Base-by-base conservation (phyloP, 768 basidiomycete genomes). In the Pleurotus djamor region DNA sequence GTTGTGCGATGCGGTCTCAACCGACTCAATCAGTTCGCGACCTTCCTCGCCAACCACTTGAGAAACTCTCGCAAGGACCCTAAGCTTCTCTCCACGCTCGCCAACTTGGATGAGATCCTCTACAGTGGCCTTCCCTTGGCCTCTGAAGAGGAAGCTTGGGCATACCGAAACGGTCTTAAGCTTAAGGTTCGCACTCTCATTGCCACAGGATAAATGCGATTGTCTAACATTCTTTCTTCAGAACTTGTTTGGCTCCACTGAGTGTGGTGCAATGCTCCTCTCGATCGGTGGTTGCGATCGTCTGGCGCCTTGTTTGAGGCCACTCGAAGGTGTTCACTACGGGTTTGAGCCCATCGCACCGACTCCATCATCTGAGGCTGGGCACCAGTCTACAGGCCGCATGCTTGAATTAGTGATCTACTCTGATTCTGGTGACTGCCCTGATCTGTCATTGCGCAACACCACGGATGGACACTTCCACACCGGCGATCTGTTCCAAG, bases 171-270 rank as follows among this genome's bases (percentile, higher is more conserved):
- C 59, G 86, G 84, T 17, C 78, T 93, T 63, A 83, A 78, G 64
- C 71, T 92, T 57, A 82, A 75, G 68, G 88, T 89, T 70, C 66
- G 83, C 71, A 43, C 32, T n/a, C 33, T 57, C 52, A 61, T 67
- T 64, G 64, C 55, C 60, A 60, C 61, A 57, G 55, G 35, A 52
- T 56, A 59, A 14, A 64, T 35, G 51, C 41, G 49, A 64, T 60
- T 63, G 50, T 61, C 60, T 75, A 62, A 74, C 17, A 5, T 34
- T 33, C 37, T 60, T 52, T 60, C 10, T 41, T 41, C 67, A 89
- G 86, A 92, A 91, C 68, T 76, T 90, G 14, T 92, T 92, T 67
- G 91, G 91, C 14, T 90, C 84, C 70, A 93, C 91, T 1, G 91
- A 93, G 76, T 83, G 88, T 61, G 89, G 89, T 44, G 86, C 83